Evolutionary conservation across 2,329 filamentous ascomycete genomes (phyloP), one percentile per base, ranked within the genome.

Genomic region (Ceratocystis huliohia): DNA sequence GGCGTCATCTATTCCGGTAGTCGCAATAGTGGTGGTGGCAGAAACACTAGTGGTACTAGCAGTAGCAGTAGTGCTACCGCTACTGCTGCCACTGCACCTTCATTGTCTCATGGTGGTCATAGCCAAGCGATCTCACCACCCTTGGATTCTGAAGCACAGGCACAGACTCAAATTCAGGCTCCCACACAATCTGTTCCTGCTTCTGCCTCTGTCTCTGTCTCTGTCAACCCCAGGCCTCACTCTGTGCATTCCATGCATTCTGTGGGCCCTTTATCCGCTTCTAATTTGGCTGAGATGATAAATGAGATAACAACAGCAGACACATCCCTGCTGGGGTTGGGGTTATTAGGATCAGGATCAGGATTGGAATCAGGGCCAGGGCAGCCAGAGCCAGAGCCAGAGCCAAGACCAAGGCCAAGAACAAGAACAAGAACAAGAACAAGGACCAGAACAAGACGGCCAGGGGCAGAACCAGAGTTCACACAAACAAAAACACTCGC

Each of bases 191-290:
- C 46, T 25, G 44, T 28, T 45, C 30, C 61, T 63, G 61, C 48
- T 63, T 45, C 61, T 63, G 44, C 61, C 41, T 41, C 59, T 62
- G 59, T 62, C 41, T 37, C 59, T 62, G 59, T 37, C 48, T 63
- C 61, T 63, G 61, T 50, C 61, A 63, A 63, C 48, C 41, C 44
- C 15, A 33, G 53, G 53, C 53, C 25, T 63, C 25, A n/a, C 17
- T 17, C 33, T 41, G 37, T 41, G 37, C 37, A 41, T 41, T 41
- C 37, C 37, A 41, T 41, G 37, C 10, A 41, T 5, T 41, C 61
- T 25, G 61, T 63, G 61, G 41, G 61, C 17, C 61, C 56, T 30
- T 59, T 48, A 48, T 46, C 61, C 61, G 61, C 61, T 48, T 46
- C 61, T 46, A 63, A 63, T 48, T 48, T 48, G 17, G n/a, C 41